Evolutionary conservation across 345 rosid genomes (phyloP), one percentile per base, ranked within the genome.

Genomic region (Brassica juncea): DNA sequence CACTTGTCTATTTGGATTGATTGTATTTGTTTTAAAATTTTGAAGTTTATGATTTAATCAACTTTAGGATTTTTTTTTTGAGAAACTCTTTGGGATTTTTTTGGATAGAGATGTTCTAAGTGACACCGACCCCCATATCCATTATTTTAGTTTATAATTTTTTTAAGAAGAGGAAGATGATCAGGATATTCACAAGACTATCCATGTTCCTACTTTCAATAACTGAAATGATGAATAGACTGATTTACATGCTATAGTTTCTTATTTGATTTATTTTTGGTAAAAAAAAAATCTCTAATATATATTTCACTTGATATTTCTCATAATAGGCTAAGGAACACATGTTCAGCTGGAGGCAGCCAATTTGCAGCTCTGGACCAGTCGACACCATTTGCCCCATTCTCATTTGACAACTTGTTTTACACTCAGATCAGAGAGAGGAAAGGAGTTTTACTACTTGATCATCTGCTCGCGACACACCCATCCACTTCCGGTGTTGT

Each of bases 291-390:
- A 11, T 54, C 25, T 54, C 60, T n/a, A 52, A 54, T 6, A 54
- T 54, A 54, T 65, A 25, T 59, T 5, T 60, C 16, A 31, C 9
- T 39, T 54, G 32, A 63, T 55, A 4, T 1, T 44, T 73, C 19
- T 44, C 11, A 59, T 68, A 4, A 66, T 70, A 74, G 79, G 30
- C 86, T 93, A 14, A 82, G 62, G 3, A 73, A 19, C 42, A 79
- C 78, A n/a, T 89, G 98, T 60, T 68, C 81, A 16, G 37, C 54
- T 5, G 72, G 59, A 30, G 73, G 44, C 11, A 85, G 88, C 16
- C 94, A 89, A 1, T 74, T 86, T 0, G 89, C 87, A 16, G 86
- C 88, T 71, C 72, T 89, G 42, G 98, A 89, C 70, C 97, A 89
- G 72, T 76, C 79, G 6, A 93, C 89, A 0, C 73, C 87, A 2